Evolutionary conservation across 202 grass and related monocot genomes (phyloP), one percentile per base, ranked within the genome.

Genomic region (Zizania palustris): DNA sequence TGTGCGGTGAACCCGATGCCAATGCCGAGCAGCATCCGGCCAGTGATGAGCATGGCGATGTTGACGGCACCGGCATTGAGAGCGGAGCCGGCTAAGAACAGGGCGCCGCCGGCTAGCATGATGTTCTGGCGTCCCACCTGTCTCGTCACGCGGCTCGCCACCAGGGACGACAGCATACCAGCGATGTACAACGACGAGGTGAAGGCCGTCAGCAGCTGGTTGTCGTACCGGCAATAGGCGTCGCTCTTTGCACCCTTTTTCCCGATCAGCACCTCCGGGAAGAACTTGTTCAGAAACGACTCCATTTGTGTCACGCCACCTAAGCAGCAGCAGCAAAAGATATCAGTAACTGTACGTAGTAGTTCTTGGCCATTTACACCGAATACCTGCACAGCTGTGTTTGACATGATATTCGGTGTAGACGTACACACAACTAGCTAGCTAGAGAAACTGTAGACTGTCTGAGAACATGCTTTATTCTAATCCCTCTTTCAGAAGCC

Each of bases 171-270:
- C 39, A 92, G 9, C 41, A 64, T 38, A 5, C 76, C 86, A 3
- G 90, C 83, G 48, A 92, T 63, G 65, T 81, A 92, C 11, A 92
- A 3, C 12, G 90, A 86, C 35, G 90, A 88, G 1, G 90, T 89
- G 86, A 92, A 92, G 4, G 83, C 80, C 7, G 90, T 92, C 2
- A 92, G 80, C 42, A 70, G 59, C 67, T 86, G 83, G 83, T 85
- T 76, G 42, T 89, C 83, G 56, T 86, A 92, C n/a, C 22, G 70
- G 76, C 86, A 88, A 71, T 84, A 88, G 7, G 81, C 71, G 65
- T 71, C 86, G 34, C 45, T 58, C 49, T 20, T 75, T 33, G 65
- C 59, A 15, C 33, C 13, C 65, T 66, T 70, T 22, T 2, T 84
- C 41, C 39, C 71, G 11, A 1, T 72, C 2, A 57, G 18, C 34